Conservation (phyloP, 2,329 filamentous ascomycete species). For the Aspergillus versicolor region DNA sequence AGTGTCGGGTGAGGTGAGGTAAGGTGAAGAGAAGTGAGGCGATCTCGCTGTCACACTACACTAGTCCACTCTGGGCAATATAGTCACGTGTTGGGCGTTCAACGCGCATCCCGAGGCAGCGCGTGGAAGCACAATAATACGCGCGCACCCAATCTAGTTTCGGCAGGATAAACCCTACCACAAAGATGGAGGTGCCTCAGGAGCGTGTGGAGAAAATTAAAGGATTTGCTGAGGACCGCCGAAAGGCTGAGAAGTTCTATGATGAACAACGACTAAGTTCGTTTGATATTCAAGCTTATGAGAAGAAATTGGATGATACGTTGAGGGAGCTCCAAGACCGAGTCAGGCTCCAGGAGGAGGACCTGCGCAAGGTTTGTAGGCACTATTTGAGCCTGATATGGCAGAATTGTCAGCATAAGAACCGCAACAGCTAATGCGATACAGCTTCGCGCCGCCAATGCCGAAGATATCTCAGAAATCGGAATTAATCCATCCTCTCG, state of each 20-base stretch:
- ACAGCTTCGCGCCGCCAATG: slow-evolving; percentile 35
- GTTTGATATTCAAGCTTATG: slow-evolving; percentile 33
- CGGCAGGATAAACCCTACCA: background rate
- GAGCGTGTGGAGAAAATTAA: slow-evolving; percentile 34
- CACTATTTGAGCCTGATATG: background rate
- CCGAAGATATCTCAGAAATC: slow-evolving; percentile 31
- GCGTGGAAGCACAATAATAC: slow-evolving; percentile 5
- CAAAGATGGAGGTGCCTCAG: slow-evolving; percentile 32
- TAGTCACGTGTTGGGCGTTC: slow-evolving; percentile 16
- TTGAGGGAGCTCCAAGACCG: slow-evolving; percentile 63
- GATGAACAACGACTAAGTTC: slow-evolving; percentile 27
- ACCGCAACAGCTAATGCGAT: slow-evolving; percentile 14
- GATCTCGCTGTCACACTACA: slow-evolving; percentile 21
- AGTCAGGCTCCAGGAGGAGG: slow-evolving; percentile 48
- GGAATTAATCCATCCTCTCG: slow-evolving; percentile 32
- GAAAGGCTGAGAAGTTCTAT: slow-evolving; percentile 34
- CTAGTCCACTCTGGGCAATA: slow-evolving; percentile 21
- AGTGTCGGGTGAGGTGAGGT: slow-evolving; percentile 25
- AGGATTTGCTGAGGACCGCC: slow-evolving; percentile 34
- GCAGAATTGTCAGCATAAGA: background rate
- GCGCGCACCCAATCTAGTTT: background rate
- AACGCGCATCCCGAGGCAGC: background rate
- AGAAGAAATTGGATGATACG: slow-evolving; percentile 59
- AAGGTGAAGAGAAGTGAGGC: slow-evolving; percentile 19
- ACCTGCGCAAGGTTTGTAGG: slow-evolving; percentile 44